Base-by-base conservation (phyloP, 148 eudicot species). In the Persicaria maculosa region DNA sequence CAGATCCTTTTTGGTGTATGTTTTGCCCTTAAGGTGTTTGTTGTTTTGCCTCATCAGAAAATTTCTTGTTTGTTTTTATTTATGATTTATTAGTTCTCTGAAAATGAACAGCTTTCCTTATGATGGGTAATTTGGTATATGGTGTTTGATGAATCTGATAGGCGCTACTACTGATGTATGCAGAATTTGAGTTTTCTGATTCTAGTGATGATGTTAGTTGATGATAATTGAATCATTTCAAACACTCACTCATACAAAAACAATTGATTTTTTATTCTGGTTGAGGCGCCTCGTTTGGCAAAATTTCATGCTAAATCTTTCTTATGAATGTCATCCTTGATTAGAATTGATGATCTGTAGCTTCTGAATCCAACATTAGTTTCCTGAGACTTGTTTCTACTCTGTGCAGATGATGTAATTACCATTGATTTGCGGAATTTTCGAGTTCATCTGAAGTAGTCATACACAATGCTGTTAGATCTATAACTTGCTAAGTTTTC, bases 371-470 rank as follows among this genome's bases (percentile, higher is more conserved):
- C 45, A 12, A 12, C 6, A 12, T 65, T 20, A 65, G 10, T 65
- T 36, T 65, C 36, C 70, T 65, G 70, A 65, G n/a, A 43, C 46
- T 40, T 65, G 47, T 65, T 65, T 65, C 70, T 65, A 65, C 70
- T 65, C 6, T 65, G 4, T 65, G 70, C 70, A 65, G 70, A 65
- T 17, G 16, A 40, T 65, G 46, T 65, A 36, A 65, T 58, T 17
- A 10, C 19, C 20, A 8, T 58, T 58, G 8, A 2, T n/a, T 16
- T 1, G n/a, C 58, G 15, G 58, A 14, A 16, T 54, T 58, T 58
- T 5, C 12, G 22, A 6, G 19, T 40, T 14, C 67, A 59, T 22
- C 44, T 59, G 36, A 25, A 59, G 67, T 25, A 59, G 67, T 15
- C 22, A 59, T 40, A 57, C 31, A 59, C 19, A 22, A 25, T 59